These are phyloP conservation scores for Neonectria coccinea DNA, from an alignment of 2,329 filamentous ascomycete species.

Conservation along the genomic window DNA sequence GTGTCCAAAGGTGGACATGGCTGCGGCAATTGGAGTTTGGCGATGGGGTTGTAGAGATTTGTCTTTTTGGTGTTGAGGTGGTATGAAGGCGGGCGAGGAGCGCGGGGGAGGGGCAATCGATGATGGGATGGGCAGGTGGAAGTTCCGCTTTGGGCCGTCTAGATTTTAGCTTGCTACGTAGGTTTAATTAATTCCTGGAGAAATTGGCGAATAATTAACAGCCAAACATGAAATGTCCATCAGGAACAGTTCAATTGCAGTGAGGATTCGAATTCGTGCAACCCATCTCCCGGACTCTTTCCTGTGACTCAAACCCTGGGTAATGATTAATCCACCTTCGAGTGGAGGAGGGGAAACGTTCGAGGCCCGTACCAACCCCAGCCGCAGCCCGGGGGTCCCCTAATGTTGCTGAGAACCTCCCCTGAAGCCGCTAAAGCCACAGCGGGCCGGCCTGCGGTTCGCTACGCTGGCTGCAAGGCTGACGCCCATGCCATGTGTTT, in stretches of 20 bases:
- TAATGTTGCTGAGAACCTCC: not conserved
- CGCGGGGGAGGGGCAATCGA: conserved; percentile 35
- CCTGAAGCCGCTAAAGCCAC: conserved; percentile 18
- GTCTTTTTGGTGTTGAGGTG: conserved; percentile 19
- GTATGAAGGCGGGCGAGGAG: conserved; percentile 9
- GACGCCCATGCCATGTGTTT: conserved; percentile 11
- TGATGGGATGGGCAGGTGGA: not conserved
- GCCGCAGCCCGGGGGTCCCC: conserved; percentile 9
- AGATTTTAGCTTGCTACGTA: not conserved
- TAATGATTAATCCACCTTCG: conserved; percentile 37
- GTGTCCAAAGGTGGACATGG: conserved; percentile 89
- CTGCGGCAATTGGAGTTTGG: conserved; percentile 42
- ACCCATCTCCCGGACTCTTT: not conserved
- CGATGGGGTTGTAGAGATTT: not conserved
- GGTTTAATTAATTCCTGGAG: not conserved
- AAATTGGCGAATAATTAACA: not conserved
- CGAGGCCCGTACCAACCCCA: not conserved
- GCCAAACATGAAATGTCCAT: not conserved
- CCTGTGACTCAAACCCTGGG: conserved; percentile 37
- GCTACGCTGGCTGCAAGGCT: conserved; percentile 38
- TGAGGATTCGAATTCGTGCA: not conserved
- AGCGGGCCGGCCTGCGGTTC: conserved; percentile 28
- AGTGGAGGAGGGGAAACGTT: not conserved
- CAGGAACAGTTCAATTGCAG: conserved; percentile 27
- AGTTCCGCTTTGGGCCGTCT: conserved; percentile 6